Evolutionary conservation across 1,284 basidiomycete genomes (phyloP).

Genomic region (Cryptococcus maquisensis): DNA sequence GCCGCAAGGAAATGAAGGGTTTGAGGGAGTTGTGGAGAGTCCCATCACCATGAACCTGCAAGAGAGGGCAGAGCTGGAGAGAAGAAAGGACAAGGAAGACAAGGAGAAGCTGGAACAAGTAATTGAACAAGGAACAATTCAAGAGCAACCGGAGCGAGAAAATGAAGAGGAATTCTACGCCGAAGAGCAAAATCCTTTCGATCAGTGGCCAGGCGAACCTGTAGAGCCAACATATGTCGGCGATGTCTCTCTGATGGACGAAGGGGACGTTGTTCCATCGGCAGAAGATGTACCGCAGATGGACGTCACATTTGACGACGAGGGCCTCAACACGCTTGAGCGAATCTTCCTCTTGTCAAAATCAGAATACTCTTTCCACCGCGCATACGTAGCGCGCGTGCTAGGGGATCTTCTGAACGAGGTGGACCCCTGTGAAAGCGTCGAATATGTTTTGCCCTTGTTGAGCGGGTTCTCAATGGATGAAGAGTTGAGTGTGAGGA

Average conservation of each 20-base stretch:
- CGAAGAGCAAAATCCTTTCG: not conserved
- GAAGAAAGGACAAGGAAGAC: not conserved
- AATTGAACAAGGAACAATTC: too few species aligned
- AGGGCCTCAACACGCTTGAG: slow-evolving; percentile 77
- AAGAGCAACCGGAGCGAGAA: not conserved
- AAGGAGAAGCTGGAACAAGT: not conserved
- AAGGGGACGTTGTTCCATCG: slow-evolving; percentile 38
- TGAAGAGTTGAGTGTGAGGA: slow-evolving; percentile 85
- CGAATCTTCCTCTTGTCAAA: slow-evolving; percentile 90
- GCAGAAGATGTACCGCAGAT: slow-evolving; percentile 22
- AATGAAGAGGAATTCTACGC: not conserved
- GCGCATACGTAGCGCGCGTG: slow-evolving; percentile 75
- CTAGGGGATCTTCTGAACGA: slow-evolving; percentile 69
- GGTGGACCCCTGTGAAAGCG: slow-evolving; percentile 79
- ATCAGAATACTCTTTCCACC: slow-evolving; percentile 77
- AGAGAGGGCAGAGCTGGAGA: not conserved
- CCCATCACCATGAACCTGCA: not conserved
- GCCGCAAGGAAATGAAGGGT: not conserved
- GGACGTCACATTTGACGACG: slow-evolving; percentile 53
- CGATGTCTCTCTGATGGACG: slow-evolving; percentile 33
- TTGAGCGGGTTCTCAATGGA: slow-evolving; percentile 83
- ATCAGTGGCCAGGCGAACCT: not conserved
- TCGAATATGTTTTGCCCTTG: slow-evolving; percentile 89
- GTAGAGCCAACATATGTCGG: slow-evolving; percentile 7
- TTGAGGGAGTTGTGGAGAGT: not conserved